Base-by-base conservation (phyloP, 306 rosid genomes). In the Cercis canadensis region DNA sequence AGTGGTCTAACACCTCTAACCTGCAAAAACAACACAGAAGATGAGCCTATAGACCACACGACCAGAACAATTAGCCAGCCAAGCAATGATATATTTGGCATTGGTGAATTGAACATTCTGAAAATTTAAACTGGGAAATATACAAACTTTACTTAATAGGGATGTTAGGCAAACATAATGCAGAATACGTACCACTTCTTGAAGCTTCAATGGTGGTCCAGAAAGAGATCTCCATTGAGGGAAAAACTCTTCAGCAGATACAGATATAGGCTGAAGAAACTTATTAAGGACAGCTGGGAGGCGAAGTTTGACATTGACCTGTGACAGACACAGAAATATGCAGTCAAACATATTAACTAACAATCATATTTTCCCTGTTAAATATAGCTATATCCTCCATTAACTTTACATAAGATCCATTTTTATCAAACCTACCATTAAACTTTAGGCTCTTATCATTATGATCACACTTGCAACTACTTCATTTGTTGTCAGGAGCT, bases 161-260 rank as follows among this genome's bases (percentile, higher is more conserved):
- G 47, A 31, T 53, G 15, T 8, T 16, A 8, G 60, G 45, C 69
- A 70, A 8, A 61, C 72, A 74, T 40, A 66, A 56, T 16, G 70
- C 67, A 65, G 53, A 70, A 60, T 67, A 82, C 82, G 73, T 70
- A 95, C 99, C 92, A 95, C 99, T 91, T 95, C 99, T 84, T 95
- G 99, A 78, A 95, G 99, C 92, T 95, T 95, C 87, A 95, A 84
- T 47, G 99, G 99, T 60, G 99, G 96, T 64, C 99, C 99, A 19
- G 96, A 78, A 63, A 95, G 90, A 58, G 92, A 86, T 83, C 96
- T 87, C 99, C 99, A 95, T 72, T 89, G 99, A 67, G 91, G 92
- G 81, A 95, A 95, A 74, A 95, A 95, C 78, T 95, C 99, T 73
- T 91, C 99, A 8, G 92, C 72, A 62, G 99, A 67, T 67, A 95